Percentiles rank a stretch among this genome's conserved stretches.
These are phyloP conservation scores for Torrubiella hemipterigena DNA, from an alignment of 2,329 filamentous ascomycete species.

Conservation along the genomic window DNA sequence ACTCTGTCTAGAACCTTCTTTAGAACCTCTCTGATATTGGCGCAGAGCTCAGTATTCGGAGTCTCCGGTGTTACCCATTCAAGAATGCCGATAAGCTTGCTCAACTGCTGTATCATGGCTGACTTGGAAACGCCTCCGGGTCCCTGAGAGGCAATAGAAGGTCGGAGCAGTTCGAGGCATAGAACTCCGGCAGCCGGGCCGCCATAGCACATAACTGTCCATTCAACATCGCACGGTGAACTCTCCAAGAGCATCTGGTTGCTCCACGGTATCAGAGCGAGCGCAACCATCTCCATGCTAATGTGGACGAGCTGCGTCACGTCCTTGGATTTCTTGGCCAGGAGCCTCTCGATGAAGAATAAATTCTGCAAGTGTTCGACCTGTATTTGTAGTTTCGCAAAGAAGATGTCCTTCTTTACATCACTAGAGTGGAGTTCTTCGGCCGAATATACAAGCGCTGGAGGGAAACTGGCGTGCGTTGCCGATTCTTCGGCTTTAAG, in stretches of 20 bases:
- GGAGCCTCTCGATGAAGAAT: constrained; percentile 44
- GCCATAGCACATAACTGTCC: constrained; percentile 36
- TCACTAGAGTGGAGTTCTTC: constrained; percentile 36
- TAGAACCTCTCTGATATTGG: constrained; percentile 29
- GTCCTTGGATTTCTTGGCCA: constrained; percentile 28
- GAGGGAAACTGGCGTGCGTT: constrained; percentile 32
- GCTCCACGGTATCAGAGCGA: constrained; percentile 32
- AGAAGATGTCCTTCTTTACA: constrained; percentile 26
- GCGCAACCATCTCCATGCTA: constrained; percentile 32
- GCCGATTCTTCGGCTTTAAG: constrained; percentile 32
- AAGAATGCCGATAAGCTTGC: constrained; percentile 34
- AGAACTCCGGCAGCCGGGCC: constrained; percentile 34
- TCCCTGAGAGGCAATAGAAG: constrained; percentile 9
- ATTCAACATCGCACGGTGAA: constrained; percentile 28
- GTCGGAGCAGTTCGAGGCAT: constrained; percentile 34
- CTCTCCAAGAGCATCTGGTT: constrained; percentile 28
- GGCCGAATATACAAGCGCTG: constrained; percentile 34
- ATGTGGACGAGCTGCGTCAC: constrained; percentile 27
- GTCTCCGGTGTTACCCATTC: constrained; percentile 33
- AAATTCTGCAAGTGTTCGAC: constrained; percentile 41
- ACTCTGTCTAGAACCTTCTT: constrained; percentile 37
- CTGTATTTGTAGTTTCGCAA: constrained; percentile 30
- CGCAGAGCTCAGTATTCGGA: constrained; percentile 33
- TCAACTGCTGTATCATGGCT: constrained; percentile 36
- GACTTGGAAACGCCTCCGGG: constrained; percentile 26